Percentiles rank a stretch among this genome's conserved stretches.
phyloP scores from a whole-genome alignment of 768 basidiomycete species.

The Boletus reticulatus region DNA sequence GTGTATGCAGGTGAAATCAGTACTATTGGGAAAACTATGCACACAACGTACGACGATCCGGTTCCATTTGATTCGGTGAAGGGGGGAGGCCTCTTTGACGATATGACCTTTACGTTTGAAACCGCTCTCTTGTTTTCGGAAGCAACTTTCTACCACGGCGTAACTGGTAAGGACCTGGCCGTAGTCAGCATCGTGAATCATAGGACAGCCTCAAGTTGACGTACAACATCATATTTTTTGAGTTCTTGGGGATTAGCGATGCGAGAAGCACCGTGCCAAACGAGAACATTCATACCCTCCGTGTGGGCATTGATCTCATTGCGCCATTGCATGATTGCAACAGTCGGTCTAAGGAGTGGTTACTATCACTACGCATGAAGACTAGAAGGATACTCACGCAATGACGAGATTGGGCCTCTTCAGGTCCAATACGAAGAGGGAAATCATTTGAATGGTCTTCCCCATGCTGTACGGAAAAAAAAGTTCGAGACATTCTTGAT shows the following conservation, averaged over 20 bases:
- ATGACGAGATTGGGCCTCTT: constrained; percentile 87
- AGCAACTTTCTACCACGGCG: constrained; percentile 86
- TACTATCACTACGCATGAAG: not conserved
- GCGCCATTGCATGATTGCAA: constrained; percentile 78
- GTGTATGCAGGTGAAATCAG: not conserved
- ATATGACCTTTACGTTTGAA: constrained; percentile 84
- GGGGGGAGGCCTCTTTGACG: constrained; percentile 82
- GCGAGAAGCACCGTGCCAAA: constrained; percentile 89
- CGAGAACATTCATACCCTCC: constrained; percentile 74
- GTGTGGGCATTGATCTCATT: constrained; percentile 91
- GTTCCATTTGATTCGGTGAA: constrained; percentile 86
- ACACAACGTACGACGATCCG: constrained; percentile 59
- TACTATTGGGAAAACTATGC: not conserved
- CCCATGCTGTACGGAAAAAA: constrained; percentile 61
- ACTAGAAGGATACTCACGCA: constrained; percentile 55
- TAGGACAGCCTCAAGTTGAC: constrained; percentile 18
- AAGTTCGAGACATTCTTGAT: constrained; percentile 5
- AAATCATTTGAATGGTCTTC: constrained; percentile 96
- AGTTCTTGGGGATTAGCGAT: constrained; percentile 66
- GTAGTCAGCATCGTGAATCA: constrained; percentile 3
- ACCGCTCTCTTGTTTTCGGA: constrained; percentile 89
- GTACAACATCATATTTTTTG: constrained; percentile 83
- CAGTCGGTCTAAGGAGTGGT: constrained; percentile 38
- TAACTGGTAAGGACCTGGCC: constrained; percentile 79
- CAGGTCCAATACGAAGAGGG: constrained; percentile 77